Base-by-base conservation (phyloP, 1,284 basidiomycete species). In the Cryptococcus floricola region DNA sequence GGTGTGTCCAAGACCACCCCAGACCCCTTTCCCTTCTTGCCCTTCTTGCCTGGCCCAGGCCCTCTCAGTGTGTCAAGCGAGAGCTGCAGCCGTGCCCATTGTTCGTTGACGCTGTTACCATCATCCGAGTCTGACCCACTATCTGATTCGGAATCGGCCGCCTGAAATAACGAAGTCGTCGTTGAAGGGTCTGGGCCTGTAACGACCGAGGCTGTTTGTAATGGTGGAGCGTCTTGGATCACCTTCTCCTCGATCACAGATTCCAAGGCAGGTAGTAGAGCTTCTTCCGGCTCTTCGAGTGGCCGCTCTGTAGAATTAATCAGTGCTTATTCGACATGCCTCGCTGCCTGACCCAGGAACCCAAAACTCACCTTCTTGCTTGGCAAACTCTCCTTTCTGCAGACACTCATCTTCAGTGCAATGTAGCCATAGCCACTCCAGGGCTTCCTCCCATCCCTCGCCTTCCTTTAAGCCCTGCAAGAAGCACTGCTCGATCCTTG, bases 401-500 rank as follows among this genome's bases (percentile, higher is more conserved):
- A 69, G 47, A 39, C 88, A 76, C 63, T 90, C 88, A 19, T 84
- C 82, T 58, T 86, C 84, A 2, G 82, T 71, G 64, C 86, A 86
- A 71, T 87, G 82, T 4, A 86, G 68, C 74, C 83, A 85, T 56
- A 93, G 92, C 91, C 92, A 96, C 68, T 92, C 88, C 54, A 90
- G 81, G n/a, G 89, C 92, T 54, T 94, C 89, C 19, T 97, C 92
- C 42, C 96, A 80, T 7, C 93, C 89, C 18, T 89, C 79, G 1
- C 85, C 70, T 2, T 77, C 65, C 16, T 52, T 50, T 1, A 74
- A 16, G 3, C 67, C 73, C 38, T 68, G 50, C 12, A 67, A 16
- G 9, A 92, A 85, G 38, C 69, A 70, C 48, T 74, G 57, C 23
- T 53, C 58, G 2, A 74, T 64, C 56, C 85, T 80, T 8, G 80